Percentiles rank a stretch among this genome's conserved stretches.
These are phyloP conservation scores for Yamadazyma olivae DNA, from an alignment of 805 yeast genomes.

Conservation along the genomic window DNA sequence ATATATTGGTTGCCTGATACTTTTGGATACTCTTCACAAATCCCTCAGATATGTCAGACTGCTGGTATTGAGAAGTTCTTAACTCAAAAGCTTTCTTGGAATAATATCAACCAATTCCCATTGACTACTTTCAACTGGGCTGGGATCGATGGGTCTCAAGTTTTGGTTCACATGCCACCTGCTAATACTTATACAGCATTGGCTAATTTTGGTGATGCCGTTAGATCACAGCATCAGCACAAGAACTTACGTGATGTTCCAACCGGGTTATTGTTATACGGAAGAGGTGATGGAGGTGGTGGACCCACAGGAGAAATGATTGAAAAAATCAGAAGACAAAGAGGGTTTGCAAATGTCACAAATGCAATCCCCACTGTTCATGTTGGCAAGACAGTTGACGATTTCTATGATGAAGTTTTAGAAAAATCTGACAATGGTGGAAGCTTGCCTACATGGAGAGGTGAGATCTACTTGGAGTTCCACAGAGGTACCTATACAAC, in stretches of 20 bases:
- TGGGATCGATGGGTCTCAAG: slow-evolving; percentile 91
- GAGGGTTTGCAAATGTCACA: slow-evolving; percentile 80
- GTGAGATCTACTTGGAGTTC: slow-evolving; percentile 90
- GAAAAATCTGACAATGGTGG: slow-evolving; percentile 62
- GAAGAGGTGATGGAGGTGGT: slow-evolving; percentile 98
- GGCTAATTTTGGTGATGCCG: slow-evolving; percentile 91
- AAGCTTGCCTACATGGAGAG: slow-evolving; percentile 81
- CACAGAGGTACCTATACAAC: slow-evolving; percentile 97
- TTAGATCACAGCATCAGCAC: slow-evolving; percentile 75
- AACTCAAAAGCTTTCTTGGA: slow-evolving; percentile 96
- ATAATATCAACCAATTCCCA: slow-evolving; percentile 89
- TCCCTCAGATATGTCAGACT: slow-evolving; percentile 88
- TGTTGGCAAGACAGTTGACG: slow-evolving; percentile 74
- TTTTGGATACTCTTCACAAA: slow-evolving; percentile 92
- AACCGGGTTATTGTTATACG: slow-evolving; percentile 77
- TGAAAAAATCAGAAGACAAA: slow-evolving; percentile 85
- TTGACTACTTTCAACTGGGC: slow-evolving; percentile 92
- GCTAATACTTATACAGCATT: slow-evolving; percentile 92
- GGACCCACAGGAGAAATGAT: slow-evolving; percentile 95
- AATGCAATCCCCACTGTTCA: slow-evolving; percentile 86
- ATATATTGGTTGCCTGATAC: slow-evolving; percentile 97
- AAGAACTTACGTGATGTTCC: slow-evolving; percentile 80
- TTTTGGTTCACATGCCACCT: slow-evolving; percentile 97
- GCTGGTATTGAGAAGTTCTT: slow-evolving; percentile 82
- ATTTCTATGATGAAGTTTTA: slow-evolving; percentile 68